phyloP scores from a whole-genome alignment of 257 asterid species.

The Prunella vulgaris region DNA sequence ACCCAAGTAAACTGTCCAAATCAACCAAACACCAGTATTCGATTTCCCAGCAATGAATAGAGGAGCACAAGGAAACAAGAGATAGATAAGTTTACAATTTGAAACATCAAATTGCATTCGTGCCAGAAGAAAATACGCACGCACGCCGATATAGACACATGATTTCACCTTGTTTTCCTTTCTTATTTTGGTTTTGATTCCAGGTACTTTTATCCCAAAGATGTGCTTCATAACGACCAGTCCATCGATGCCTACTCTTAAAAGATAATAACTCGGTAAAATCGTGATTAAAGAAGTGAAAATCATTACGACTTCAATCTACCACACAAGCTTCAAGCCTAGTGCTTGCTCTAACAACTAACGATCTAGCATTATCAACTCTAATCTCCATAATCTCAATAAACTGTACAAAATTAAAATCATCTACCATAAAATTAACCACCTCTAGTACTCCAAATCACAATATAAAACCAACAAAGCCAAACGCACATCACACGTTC shows the following conservation, averaged over 20 bases:
- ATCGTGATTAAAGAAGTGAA: conserved; percentile 2
- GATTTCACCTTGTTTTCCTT: conserved; percentile 90
- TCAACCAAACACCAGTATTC: conserved; percentile 32
- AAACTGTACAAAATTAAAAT: background rate
- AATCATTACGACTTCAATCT: conserved; percentile 3
- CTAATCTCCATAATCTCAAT: conserved; percentile 1
- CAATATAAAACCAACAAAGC: background rate
- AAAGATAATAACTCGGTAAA: conserved; percentile 14
- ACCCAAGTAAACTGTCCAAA: conserved; percentile 88
- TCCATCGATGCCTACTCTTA: conserved; percentile 88
- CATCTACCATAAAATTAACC: background rate
- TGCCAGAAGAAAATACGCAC: background rate
- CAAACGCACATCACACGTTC: conserved; percentile 27
- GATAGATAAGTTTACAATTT: conserved; percentile 24
- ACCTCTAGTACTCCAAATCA: background rate
- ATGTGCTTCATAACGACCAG: conserved; percentile 99
- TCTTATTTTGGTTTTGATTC: conserved; percentile 97
- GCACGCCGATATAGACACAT: background rate
- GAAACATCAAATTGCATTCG: conserved; percentile 17
- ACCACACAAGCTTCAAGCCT: conserved; percentile 4
- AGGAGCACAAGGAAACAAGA: conserved; percentile 28
- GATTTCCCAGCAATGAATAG: conserved; percentile 30
- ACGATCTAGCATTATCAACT: background rate
- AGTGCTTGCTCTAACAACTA: conserved; percentile 3
- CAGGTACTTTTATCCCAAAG: conserved; percentile 99